These are phyloP conservation scores for Salix viminalis DNA, from an alignment of 345 rosid species.

Conservation along the genomic window DNA sequence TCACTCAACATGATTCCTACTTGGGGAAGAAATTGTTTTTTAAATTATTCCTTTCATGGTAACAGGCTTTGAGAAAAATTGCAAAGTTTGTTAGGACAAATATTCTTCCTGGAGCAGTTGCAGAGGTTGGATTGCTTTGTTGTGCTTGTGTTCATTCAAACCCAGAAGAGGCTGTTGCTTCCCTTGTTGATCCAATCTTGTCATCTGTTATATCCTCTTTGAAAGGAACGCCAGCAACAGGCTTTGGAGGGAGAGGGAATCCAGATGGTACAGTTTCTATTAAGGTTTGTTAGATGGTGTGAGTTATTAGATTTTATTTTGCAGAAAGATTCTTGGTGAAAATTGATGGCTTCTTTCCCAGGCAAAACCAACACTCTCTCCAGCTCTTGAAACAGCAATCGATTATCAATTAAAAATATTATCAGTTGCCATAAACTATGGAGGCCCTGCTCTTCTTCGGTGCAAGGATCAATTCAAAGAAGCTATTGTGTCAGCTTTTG, in stretches of 20 bases:
- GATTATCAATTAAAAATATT: slow-evolving; percentile 88
- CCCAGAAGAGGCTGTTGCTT: slow-evolving; percentile 85
- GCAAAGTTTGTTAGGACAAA: slow-evolving; percentile 86
- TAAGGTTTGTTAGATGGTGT: slow-evolving; percentile 51
- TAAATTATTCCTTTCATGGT: slow-evolving; percentile 17
- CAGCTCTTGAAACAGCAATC: slow-evolving; percentile 89
- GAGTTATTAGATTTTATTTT: slow-evolving; percentile 11
- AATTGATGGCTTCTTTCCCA: slow-evolving; percentile 24
- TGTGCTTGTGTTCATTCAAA: slow-evolving; percentile 94
- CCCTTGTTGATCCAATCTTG: slow-evolving; percentile 84
- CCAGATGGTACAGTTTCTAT: slow-evolving; percentile 42
- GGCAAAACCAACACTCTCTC: slow-evolving; percentile 78
- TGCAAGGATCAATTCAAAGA: slow-evolving; percentile 70
- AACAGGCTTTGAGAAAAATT: slow-evolving; percentile 90
- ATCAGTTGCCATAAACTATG: slow-evolving; percentile 85
- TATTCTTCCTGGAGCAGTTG: slow-evolving; percentile 98
- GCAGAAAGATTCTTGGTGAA: slow-evolving; percentile 16
- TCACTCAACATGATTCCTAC: neutral
- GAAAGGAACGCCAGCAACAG: slow-evolving; percentile 80
- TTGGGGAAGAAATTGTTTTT: neutral
- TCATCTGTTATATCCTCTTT: slow-evolving; percentile 73
- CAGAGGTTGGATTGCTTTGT: slow-evolving; percentile 97
- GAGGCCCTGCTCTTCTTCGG: slow-evolving; percentile 76
- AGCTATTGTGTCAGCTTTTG: slow-evolving; percentile 75
- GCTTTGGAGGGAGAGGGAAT: slow-evolving; percentile 78